These are phyloP conservation scores for Leccinum huronense DNA, from an alignment of 1,284 basidiomycete species.

Conservation along the genomic window DNA sequence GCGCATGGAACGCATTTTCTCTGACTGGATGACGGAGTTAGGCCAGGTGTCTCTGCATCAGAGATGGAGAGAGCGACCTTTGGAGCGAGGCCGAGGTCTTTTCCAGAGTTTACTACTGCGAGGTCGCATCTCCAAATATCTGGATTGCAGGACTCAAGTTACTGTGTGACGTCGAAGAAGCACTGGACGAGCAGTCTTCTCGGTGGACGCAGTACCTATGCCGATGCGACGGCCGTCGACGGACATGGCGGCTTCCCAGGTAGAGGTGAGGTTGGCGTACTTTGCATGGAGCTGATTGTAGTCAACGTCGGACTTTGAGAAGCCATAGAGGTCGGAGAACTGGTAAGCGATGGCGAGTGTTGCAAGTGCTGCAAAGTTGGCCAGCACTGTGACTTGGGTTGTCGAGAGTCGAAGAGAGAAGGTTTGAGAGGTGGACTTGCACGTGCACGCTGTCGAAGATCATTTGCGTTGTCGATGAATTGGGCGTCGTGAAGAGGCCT, in stretches of 20 bases:
- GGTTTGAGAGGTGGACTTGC: constrained; percentile 31
- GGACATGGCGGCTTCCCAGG: constrained; percentile 77
- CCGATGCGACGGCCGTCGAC: constrained; percentile 83
- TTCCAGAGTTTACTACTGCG: constrained; percentile 58
- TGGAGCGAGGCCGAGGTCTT: constrained; percentile 68
- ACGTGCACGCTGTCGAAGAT: constrained; percentile 4
- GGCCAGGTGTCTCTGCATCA: constrained; percentile 52
- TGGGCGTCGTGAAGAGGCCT: constrained; percentile 28
- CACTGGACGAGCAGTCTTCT: constrained; percentile 79
- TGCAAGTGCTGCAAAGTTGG: no score
- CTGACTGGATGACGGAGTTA: constrained; percentile 66
- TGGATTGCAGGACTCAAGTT: constrained; percentile 82
- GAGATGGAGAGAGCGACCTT: constrained; percentile 73
- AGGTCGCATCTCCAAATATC: constrained; percentile 78
- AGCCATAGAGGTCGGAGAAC: constrained; percentile 54
- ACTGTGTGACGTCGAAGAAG: constrained; percentile 86
- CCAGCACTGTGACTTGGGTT: constrained; percentile 36
- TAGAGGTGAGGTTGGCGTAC: constrained; percentile 38
- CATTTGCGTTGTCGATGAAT: constrained; percentile 25
- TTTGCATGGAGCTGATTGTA: constrained; percentile 41
- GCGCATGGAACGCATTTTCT: constrained; percentile 69
- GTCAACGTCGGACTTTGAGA: constrained; percentile 78
- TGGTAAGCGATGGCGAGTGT: no score
- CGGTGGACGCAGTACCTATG: constrained; percentile 65
- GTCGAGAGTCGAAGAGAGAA: constrained; percentile 23